A percentile compares a stretch with the other conserved stretches of the same genome.
Evolutionary conservation across 2,329 filamentous ascomycete genomes (phyloP).

Genomic region (Aureobasidium namibiae): DNA sequence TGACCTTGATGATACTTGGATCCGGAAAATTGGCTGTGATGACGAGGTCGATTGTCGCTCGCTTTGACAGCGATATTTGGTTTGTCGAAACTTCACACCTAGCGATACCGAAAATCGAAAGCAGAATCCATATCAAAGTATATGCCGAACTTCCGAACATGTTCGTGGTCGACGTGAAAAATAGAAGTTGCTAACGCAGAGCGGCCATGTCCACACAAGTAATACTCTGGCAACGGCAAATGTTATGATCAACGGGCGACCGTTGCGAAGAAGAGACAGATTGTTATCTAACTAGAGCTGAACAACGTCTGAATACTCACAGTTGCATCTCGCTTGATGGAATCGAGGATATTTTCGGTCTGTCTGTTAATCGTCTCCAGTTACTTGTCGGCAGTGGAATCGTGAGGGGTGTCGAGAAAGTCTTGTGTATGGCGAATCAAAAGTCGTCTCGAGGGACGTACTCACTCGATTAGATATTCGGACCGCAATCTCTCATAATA

Average conservation of each 20-base stretch:
- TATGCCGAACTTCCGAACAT: background rate
- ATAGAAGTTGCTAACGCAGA: background rate
- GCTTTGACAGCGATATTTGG: background rate
- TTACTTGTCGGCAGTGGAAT: background rate
- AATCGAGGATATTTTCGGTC: background rate
- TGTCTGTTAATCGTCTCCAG: background rate
- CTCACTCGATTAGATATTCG: background rate
- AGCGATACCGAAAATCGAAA: background rate
- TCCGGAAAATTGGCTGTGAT: slow-evolving; percentile 27
- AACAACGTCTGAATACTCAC: background rate
- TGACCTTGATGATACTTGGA: slow-evolving; percentile 43
- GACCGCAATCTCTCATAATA: background rate
- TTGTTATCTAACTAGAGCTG: background rate
- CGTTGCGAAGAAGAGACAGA: background rate
- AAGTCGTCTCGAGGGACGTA: background rate
- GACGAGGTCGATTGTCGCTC: slow-evolving; percentile 11
- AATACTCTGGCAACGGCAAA: background rate
- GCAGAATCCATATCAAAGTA: background rate
- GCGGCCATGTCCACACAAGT: background rate
- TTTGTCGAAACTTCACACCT: background rate
- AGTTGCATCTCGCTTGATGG: background rate
- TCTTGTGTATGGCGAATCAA: background rate
- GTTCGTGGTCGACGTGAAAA: background rate
- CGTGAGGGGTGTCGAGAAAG: background rate
- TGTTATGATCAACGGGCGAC: slow-evolving; percentile 2